Evolutionary conservation across 2,329 filamentous ascomycete genomes (phyloP).

Genomic region (Acrocalymma vagum): DNA sequence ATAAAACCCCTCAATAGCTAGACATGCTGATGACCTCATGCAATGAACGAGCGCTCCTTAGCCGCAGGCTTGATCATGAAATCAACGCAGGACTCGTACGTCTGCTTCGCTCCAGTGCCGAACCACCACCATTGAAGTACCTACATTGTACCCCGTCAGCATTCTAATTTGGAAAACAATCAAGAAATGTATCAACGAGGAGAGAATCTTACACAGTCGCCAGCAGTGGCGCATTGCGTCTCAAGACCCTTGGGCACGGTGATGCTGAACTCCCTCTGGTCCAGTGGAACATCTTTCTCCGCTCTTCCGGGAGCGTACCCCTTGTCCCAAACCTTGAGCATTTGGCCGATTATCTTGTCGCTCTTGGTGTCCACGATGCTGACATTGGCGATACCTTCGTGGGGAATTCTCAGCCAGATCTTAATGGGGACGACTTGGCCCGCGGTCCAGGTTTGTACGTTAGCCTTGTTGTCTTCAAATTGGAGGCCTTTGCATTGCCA

Average conservation of each 20-base stretch:
- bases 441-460: constrained; percentile 59
- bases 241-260: constrained; percentile 58
- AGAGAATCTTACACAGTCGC: constrained; percentile 49
- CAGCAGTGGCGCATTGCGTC: constrained; percentile 54
- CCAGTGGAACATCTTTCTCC: constrained; percentile 43
- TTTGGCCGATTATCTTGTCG: constrained; percentile 58
- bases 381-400: constrained; percentile 62
- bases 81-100: constrained; percentile 69
- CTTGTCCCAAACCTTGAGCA: constrained; percentile 36
- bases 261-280: constrained; percentile 57
- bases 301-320: constrained; percentile 34
- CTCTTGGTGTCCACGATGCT: constrained; percentile 63
- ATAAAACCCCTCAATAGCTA: too few species aligned
- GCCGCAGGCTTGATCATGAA: constrained; percentile 51
- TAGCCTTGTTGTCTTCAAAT: constrained; percentile 62
- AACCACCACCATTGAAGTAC: constrained; percentile 38
- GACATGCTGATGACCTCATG: too few species aligned
- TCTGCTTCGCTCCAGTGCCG: constrained; percentile 66
- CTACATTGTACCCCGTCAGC: constrained; percentile 18
- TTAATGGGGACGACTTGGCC: constrained; percentile 54
- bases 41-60: constrained; percentile 15
- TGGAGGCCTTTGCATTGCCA: constrained; percentile 66
- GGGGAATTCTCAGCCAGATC: constrained; percentile 57
- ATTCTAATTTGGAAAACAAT: background rate
- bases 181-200: too few species aligned